Evolutionary conservation across 1,284 basidiomycete genomes (phyloP).

Genomic region (Anthracocystis walkeri): DNA sequence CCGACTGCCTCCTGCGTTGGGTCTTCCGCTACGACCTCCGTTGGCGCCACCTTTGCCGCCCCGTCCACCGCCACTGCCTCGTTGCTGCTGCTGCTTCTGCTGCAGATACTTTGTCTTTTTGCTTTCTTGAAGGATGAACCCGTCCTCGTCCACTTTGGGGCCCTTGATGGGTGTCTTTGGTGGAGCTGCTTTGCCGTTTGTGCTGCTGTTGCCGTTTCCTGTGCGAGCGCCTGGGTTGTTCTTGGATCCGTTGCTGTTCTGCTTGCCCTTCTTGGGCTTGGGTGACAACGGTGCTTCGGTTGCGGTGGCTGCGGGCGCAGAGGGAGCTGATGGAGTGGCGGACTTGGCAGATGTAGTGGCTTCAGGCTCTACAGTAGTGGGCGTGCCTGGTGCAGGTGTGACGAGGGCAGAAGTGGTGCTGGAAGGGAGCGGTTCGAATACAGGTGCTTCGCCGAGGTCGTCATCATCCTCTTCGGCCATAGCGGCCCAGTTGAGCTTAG

Average conservation of each 20-base stretch:
- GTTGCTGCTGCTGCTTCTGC: slow-evolving; percentile 43
- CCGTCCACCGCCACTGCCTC: slow-evolving; percentile 9
- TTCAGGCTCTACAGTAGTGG: slow-evolving; percentile 10
- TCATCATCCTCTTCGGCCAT: slow-evolving; percentile 51
- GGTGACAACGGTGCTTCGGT: slow-evolving; percentile 19
- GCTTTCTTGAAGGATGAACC: slow-evolving; percentile 51
- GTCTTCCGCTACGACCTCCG: slow-evolving; percentile 14
- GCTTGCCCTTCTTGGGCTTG: slow-evolving; percentile 31
- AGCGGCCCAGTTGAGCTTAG: slow-evolving; percentile 52
- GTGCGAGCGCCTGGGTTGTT: slow-evolving; percentile 7
- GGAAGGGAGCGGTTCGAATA: slow-evolving; percentile 37
- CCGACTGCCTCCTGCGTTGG: slow-evolving; percentile 3
- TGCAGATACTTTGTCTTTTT: slow-evolving; percentile 49
- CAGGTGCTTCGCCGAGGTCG: slow-evolving; percentile 46
- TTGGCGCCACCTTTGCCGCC: slow-evolving; percentile 25
- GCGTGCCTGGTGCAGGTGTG: slow-evolving; percentile 32
- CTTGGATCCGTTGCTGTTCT: slow-evolving; percentile 17
- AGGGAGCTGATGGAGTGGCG: background rate
- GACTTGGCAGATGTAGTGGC: slow-evolving; percentile 8
- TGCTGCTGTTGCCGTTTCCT: slow-evolving; percentile 3
- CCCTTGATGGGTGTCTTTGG: slow-evolving; percentile 21
- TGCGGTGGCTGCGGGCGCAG: background rate
- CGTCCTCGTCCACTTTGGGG: slow-evolving; percentile 50
- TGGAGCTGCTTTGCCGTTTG: slow-evolving; percentile 12
- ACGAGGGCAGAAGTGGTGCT: slow-evolving; percentile 35